A percentile compares a stretch with the other conserved stretches of the same genome.
phyloP scores from a whole-genome alignment of 768 basidiomycete genomes.

The Pulveroboletus sp. region DNA sequence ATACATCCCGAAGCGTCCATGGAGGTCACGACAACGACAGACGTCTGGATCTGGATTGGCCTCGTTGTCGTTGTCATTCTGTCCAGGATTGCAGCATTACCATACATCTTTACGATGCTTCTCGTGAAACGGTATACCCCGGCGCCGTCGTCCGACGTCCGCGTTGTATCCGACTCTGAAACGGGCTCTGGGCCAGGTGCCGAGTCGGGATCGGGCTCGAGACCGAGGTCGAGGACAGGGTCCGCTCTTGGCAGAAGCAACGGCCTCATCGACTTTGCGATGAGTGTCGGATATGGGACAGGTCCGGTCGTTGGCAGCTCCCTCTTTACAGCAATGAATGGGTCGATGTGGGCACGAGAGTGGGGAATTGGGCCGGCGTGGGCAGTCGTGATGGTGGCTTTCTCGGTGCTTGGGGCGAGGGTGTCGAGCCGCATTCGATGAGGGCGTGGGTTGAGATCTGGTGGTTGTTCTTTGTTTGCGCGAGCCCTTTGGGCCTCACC shows the following conservation, averaged over 20 bases:
- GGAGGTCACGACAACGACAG: not conserved
- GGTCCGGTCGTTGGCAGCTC: slow-evolving; percentile 40
- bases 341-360: slow-evolving; percentile 5
- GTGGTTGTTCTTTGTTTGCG: no score
- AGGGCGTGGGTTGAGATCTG: no score
- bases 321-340: slow-evolving; percentile 12
- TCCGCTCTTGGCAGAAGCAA: slow-evolving; percentile 57
- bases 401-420: slow-evolving; percentile 7
- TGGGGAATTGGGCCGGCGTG: slow-evolving; percentile 2
- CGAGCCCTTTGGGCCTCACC: no score
- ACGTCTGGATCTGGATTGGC: slow-evolving; percentile 44
- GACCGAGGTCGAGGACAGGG: not conserved
- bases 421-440: slow-evolving; percentile 3
- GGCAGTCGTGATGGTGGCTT: slow-evolving; percentile 6
- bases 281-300: slow-evolving; percentile 52
- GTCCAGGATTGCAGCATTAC: slow-evolving; percentile 23
- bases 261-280: slow-evolving; percentile 55
- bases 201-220: no score
- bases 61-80: slow-evolving; percentile 40
- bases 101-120: slow-evolving; percentile 52
- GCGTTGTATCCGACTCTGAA: not conserved
- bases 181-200: no score
- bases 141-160: no score
- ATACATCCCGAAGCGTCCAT: not conserved
- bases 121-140: slow-evolving; percentile 50